Base-by-base conservation (phyloP, 495 filamentous ascomycete genomes). In the Tuber indicum region DNA sequence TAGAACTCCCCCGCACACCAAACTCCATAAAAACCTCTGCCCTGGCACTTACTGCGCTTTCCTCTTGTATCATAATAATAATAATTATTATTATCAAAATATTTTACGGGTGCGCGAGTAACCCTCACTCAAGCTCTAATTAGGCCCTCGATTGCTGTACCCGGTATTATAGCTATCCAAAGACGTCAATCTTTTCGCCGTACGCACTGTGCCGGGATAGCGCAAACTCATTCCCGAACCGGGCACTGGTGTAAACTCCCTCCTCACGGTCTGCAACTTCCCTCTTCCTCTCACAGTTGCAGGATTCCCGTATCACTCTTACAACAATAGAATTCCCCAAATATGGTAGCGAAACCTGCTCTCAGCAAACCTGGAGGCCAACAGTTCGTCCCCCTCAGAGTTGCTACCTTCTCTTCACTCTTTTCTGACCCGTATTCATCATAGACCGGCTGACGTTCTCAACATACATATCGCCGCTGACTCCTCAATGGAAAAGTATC, bases 401-500 rank as follows among this genome's bases (percentile, higher is more conserved):
- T 66, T 0, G 52, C 52, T n/a, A 62, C 58, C 58, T 8, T 32
- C 58, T 66, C 14, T 19, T 66, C 7, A 8, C 36, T 66, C 58
- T 14, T 66, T 36, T 26, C 58, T 66, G 14, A 66, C 58, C 58
- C 4, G 14, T 66, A 66, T 36, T 19, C 26, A 36, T 47, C 69
- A 43, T 41, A 72, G 19, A 21, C 69, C 32, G 17, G 75, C 47
- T 66, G 32, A 72, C 41, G 49, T 43, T 41, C 69, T 80, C 21
- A 80, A 73, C 32, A 80, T 80, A 44, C 79, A 46, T 49, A 80
- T 80, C 73, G 72, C 77, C 36, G 62, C 74, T 41, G 73, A 71
- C 32, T 76, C 77, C n/a, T 74, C 77, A 62, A 80, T 80, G 77
- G 78, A 80, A 62, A 80, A 80, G 43, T 80, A 80, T 43, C 78